These are phyloP conservation scores for Xylariales sp. DNA, from an alignment of 2,329 filamentous ascomycete species.

Conservation along the genomic window DNA sequence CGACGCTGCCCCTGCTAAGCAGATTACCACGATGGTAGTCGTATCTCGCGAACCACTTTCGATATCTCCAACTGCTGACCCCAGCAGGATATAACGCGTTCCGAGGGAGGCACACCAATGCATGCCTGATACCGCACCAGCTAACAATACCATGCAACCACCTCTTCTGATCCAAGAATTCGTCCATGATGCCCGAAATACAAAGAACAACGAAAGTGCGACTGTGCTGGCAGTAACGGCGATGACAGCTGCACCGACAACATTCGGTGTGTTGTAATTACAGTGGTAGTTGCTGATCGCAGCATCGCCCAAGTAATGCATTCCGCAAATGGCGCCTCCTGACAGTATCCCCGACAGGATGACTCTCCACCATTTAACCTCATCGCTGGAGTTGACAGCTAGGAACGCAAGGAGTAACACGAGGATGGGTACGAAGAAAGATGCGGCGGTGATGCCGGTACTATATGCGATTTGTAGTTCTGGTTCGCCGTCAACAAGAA, in stretches of 20 bases:
- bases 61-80: conserved; percentile 27
- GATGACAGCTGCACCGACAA: conserved; percentile 1
- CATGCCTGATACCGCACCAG: conserved; percentile 61
- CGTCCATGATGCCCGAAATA: conserved; percentile 58
- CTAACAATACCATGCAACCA: conserved; percentile 52
- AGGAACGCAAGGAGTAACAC: neutral
- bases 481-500: conserved; percentile 3
- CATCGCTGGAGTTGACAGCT: conserved; percentile 1
- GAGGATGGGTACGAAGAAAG: conserved; percentile 1
- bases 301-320: conserved; percentile 1
- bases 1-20: conserved; percentile 39
- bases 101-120: conserved; percentile 61
- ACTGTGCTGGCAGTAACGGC: conserved; percentile 41
- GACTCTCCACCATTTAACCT: conserved; percentile 2
- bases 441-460: conserved; percentile 1
- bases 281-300: conserved; percentile 4
- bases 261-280: neutral
- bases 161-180: conserved; percentile 58
- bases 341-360: neutral
- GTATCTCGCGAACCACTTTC: conserved; percentile 41
- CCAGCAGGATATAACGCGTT: conserved; percentile 49
- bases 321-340: conserved; percentile 1
- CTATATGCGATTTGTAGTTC: conserved; percentile 1
- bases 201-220: conserved; percentile 59
- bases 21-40: conserved; percentile 56